Conservation (phyloP, 192 early-diverging fungal genomes). For the Coemansia sp. region DNA sequence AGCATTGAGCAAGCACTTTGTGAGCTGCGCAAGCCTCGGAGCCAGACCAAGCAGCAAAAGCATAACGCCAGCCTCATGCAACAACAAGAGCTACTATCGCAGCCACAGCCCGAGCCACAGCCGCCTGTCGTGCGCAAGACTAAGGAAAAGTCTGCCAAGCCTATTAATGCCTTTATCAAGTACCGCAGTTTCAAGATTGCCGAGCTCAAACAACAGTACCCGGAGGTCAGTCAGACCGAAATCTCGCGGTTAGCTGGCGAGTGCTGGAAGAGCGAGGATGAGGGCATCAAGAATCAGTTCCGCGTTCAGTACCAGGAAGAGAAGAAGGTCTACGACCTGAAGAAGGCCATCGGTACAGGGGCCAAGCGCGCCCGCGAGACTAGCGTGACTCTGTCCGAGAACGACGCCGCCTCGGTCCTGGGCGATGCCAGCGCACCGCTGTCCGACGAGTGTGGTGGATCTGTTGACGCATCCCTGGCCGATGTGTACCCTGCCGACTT, state of each 20-base stretch:
- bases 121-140: constrained; percentile 27
- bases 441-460: constrained; percentile 3
- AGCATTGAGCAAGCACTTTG: constrained; percentile 35
- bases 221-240: constrained; percentile 53
- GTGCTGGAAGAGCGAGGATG: constrained; percentile 52
- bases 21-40: constrained; percentile 26
- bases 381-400: constrained; percentile 28
- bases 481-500: constrained; percentile 24
- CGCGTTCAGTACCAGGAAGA: constrained; percentile 44
- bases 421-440: constrained; percentile 31
- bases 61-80: constrained; percentile 4
- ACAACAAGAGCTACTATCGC: constrained; percentile 6
- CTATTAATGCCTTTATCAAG: constrained; percentile 56
- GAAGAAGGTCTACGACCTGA: constrained; percentile 51
- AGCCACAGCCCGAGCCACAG: constrained; percentile 15
- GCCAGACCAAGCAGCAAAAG: constrained; percentile 22
- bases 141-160: constrained; percentile 56
- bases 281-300: constrained; percentile 54
- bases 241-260: constrained; percentile 56
- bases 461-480: not conserved
- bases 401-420: constrained; percentile 10
- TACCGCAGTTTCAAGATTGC: constrained; percentile 56
- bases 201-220: constrained; percentile 52
- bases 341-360: constrained; percentile 36
- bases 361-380: constrained; percentile 36